Conservation (phyloP, 2,329 filamentous ascomycete species). For the Hypoxylon sp. region DNA sequence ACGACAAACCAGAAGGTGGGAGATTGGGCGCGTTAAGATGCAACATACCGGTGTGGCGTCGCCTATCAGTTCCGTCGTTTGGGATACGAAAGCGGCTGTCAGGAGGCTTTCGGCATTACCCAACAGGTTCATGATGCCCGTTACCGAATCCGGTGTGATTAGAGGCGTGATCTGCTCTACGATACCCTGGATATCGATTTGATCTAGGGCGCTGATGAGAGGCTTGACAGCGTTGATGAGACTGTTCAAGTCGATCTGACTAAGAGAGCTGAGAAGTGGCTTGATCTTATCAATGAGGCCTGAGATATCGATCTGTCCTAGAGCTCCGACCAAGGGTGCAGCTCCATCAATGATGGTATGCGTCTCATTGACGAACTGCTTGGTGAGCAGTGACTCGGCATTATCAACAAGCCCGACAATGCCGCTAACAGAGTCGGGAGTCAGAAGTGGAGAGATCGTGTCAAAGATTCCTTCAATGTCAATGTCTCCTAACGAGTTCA, state of each 20-base stretch:
- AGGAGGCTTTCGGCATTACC: conserved; percentile 52
- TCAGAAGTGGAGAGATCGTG: conserved; percentile 48
- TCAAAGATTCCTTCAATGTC: conserved; percentile 48
- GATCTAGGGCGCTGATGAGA: conserved; percentile 49
- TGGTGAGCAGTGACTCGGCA: conserved; percentile 50
- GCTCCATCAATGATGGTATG: conserved; percentile 51
- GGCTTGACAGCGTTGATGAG: conserved; percentile 49
- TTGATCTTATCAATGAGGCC: conserved; percentile 49
- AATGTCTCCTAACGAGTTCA: conserved; percentile 45
- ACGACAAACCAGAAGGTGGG: neutral
- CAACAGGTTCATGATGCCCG: conserved; percentile 49
- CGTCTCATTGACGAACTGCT: conserved; percentile 53
- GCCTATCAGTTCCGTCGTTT: conserved; percentile 54
- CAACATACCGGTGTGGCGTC: conserved; percentile 53
- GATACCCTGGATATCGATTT: conserved; percentile 51
- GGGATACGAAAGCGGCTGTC: conserved; percentile 51
- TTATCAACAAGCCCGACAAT: conserved; percentile 50
- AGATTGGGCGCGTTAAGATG: too few species aligned
- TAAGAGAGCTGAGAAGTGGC: conserved; percentile 49
- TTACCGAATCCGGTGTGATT: conserved; percentile 51
- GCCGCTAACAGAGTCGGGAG: conserved; percentile 47
- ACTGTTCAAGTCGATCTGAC: conserved; percentile 48
- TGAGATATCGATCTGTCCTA: conserved; percentile 50
- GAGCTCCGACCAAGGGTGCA: conserved; percentile 48
- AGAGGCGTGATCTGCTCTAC: conserved; percentile 51